Evolutionary conservation across 2,329 filamentous ascomycete species (phyloP), one percentile per base, ranked within the genome.

Genomic region (Colletotrichum lindemuthianum): DNA sequence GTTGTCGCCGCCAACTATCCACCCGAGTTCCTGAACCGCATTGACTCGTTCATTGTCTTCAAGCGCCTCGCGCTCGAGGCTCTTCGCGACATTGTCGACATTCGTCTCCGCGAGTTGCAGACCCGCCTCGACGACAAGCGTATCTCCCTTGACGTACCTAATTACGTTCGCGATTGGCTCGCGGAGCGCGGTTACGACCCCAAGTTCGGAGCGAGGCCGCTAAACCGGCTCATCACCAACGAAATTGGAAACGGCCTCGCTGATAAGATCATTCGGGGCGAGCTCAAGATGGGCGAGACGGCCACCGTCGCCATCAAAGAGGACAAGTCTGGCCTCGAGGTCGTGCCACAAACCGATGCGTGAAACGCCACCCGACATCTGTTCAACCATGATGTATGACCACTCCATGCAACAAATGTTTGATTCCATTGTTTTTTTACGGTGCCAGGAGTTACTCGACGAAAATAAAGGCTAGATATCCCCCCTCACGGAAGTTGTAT

Each of bases 21-120:
- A 6, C 96, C 96, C 3, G 96, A 98, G 75, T 99, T 98, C 83
- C 86, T 98, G 68, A 98, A 99, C 80, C 88, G 96, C 16, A 93
- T 98, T 67, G 95, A 98, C 77, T 95, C 96, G 66, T 97, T 98
- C 80, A 97, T 98, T 75, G 82, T 98, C 73, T 98, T 98, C 84
- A 95, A 94, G 78, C 88, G 95, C 8, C 86, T 98, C 2, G 92
- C 92, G 1, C 85, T 85, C 36, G 82, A 84, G 15, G 94, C 95
- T 13, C 85, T 98, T 60, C 86, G 93, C 36, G 94, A 97, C 73
- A 98, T 98, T 68, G 93, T 97, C 52, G 93, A 98, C 72, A 97
- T 98, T 68, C 88, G 96, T 37, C 83, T 98, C 51, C 86, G 84
- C 66, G 96, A 98, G 79, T 83, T 98, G 8, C 94, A 97, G 77